These are phyloP conservation scores for Leptodermis oblonga DNA, from an alignment of 257 asterid species.

Conservation along the genomic window DNA sequence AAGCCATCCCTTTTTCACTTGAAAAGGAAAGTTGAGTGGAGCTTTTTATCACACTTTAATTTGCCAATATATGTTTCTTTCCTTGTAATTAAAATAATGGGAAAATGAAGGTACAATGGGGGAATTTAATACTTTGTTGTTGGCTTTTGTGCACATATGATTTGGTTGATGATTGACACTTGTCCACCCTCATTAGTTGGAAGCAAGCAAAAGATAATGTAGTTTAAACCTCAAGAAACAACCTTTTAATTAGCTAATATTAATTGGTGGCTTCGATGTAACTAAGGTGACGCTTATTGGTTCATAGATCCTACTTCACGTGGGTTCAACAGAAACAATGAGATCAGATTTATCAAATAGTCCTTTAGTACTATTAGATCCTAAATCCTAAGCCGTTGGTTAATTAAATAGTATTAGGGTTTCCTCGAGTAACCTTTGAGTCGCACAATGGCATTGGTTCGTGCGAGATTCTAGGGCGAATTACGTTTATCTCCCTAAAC, in stretches of 20 bases:
- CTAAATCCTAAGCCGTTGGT: too few relatives aligned
- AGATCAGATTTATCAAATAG: too few relatives aligned
- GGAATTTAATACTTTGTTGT: not conserved
- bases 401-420: too few relatives aligned
- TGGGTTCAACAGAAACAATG: slow-evolving; percentile 6
- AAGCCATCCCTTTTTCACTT: not conserved
- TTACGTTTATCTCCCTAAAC: too few relatives aligned
- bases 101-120: not conserved
- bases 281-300: slow-evolving; percentile 19
- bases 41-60: not conserved
- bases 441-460: too few relatives aligned
- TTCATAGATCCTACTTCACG: slow-evolving; percentile 20
- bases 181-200: slow-evolving; percentile 16
- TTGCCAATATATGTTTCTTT: not conserved
- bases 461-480: too few relatives aligned
- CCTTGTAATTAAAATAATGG: not conserved
- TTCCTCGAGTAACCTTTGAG: too few relatives aligned
- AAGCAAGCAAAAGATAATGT: slow-evolving; percentile 1
- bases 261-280: slow-evolving; percentile 9
- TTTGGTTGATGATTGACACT: slow-evolving; percentile 25
- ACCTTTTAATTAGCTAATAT: too few relatives aligned
- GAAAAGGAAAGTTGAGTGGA: not conserved
- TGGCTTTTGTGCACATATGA: slow-evolving; percentile 8
- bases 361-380: too few relatives aligned
- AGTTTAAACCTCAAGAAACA: not conserved